phyloP scores from a whole-genome alignment of 306 rosid species.

The Rosa multiflora region DNA sequence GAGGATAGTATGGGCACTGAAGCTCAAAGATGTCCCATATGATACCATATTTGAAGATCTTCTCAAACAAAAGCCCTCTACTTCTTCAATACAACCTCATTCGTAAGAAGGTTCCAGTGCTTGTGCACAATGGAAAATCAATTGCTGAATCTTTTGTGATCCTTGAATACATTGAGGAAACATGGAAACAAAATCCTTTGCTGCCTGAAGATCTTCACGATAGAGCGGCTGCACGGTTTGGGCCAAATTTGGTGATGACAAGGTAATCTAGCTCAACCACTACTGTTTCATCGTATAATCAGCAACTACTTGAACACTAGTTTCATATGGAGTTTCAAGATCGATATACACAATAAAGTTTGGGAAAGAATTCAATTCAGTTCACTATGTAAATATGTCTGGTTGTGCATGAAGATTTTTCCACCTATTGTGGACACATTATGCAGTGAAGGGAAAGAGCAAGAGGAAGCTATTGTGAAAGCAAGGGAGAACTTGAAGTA shows the following conservation, averaged over 20 bases:
- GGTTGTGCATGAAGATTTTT: slow-evolving; percentile 19
- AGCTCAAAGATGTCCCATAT: too few species aligned
- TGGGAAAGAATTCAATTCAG: not conserved
- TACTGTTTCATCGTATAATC: not conserved
- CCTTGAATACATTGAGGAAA: slow-evolving; percentile 31
- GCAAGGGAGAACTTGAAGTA: slow-evolving; percentile 23
- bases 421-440: not conserved
- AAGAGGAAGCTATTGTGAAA: slow-evolving; percentile 26
- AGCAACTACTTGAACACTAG: not conserved
- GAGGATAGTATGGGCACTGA: too few species aligned
- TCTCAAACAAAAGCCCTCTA: too few species aligned
- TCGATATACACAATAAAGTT: not conserved
- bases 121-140: too few species aligned
- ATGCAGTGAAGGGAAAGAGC: slow-evolving; percentile 22
- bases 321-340: not conserved
- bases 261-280: not conserved
- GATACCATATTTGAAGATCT: too few species aligned
- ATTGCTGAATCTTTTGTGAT: too few species aligned
- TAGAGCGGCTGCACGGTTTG: slow-evolving; percentile 34
- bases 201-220: slow-evolving; percentile 27
- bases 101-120: too few species aligned
- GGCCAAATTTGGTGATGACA: slow-evolving; percentile 32
- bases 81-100: too few species aligned
- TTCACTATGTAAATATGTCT: not conserved
- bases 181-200: slow-evolving; percentile 34